These are phyloP conservation scores for Pythium sp. DNA, from an alignment of 352 stramenopile species.

Conservation along the genomic window DNA sequence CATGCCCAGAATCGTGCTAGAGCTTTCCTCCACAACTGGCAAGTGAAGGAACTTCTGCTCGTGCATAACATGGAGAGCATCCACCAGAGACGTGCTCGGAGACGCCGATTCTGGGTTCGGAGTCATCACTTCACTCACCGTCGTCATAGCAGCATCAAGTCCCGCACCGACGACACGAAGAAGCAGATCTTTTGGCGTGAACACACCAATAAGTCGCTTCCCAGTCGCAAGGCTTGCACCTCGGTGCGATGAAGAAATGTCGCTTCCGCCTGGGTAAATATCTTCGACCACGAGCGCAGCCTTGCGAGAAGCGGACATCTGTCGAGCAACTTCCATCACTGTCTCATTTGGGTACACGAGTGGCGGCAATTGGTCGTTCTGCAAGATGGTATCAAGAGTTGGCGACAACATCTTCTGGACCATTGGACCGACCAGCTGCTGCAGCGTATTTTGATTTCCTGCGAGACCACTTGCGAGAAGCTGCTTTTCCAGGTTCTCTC, in stretches of 20 bases:
- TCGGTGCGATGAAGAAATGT: conserved; percentile 27
- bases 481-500: conserved; percentile 77
- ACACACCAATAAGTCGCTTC: conserved; percentile 93
- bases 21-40: conserved; percentile 90
- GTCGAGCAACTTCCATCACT: conserved; percentile 81
- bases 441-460: conserved; percentile 56
- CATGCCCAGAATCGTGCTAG: conserved; percentile 75
- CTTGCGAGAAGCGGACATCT: conserved; percentile 84
- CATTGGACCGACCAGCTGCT: conserved; percentile 79
- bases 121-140: conserved; percentile 95
- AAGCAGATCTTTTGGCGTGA: conserved; percentile 98
- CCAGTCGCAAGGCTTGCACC: conserved; percentile 25
- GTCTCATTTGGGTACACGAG: conserved; percentile 75
- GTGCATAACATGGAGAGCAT: conserved; percentile 98
- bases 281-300: conserved; percentile 82
- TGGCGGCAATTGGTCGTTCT: conserved; percentile 73
- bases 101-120: conserved; percentile 93
- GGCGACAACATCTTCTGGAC: conserved; percentile 85
- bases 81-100: conserved; percentile 92
- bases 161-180: conserved; percentile 92
- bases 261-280: conserved; percentile 25
- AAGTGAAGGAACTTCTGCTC: conserved; percentile 97
- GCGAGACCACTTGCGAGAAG: conserved; percentile 54
- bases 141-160: conserved; percentile 86
- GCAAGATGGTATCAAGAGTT: conserved; percentile 78